Conservation (phyloP, 768 basidiomycete genomes). For the Sistotremastrum niveocremeum region DNA sequence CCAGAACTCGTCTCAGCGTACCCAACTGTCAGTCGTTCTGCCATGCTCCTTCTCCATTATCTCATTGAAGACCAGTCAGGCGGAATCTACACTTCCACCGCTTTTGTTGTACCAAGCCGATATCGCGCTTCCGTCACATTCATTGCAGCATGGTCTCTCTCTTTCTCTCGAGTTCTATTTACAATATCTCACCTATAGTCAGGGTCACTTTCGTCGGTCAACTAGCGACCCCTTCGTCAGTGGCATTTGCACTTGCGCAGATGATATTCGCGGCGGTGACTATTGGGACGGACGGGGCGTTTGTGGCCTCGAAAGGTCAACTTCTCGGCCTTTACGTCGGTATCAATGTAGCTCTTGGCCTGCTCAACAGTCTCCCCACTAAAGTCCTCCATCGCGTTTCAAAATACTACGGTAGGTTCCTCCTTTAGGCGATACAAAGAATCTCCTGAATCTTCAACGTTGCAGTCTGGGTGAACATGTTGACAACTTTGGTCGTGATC, state of each 20-base stretch:
- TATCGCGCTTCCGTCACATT: slow-evolving; percentile 22
- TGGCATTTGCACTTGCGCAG: slow-evolving; percentile 10
- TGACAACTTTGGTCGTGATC: slow-evolving; percentile 22
- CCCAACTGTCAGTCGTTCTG: slow-evolving; percentile 16
- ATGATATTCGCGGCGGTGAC: slow-evolving; percentile 20
- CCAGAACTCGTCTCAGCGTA: slow-evolving; percentile 23
- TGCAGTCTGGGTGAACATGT: slow-evolving; percentile 27
- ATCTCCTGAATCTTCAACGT: background rate
- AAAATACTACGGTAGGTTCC: slow-evolving; percentile 10
- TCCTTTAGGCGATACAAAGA: background rate
- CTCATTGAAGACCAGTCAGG: slow-evolving; percentile 8
- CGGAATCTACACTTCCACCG: slow-evolving; percentile 26
- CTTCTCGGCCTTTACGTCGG: slow-evolving; percentile 28
- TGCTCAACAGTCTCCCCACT: slow-evolving; percentile 25
- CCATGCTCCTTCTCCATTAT: no score
- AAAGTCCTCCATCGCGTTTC: slow-evolving; percentile 21
- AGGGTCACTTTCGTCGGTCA: slow-evolving; percentile 10
- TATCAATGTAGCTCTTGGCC: slow-evolving; percentile 27
- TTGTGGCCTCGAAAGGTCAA: slow-evolving; percentile 23
- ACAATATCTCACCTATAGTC: background rate
- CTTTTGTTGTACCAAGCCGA: slow-evolving; percentile 20
- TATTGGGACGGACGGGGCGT: slow-evolving; percentile 16
- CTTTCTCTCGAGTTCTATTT: slow-evolving; percentile 5
- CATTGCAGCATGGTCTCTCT: slow-evolving; percentile 19
- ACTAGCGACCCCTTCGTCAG: slow-evolving; percentile 10